Evolutionary conservation across 805 yeast species (phyloP), one percentile per base, ranked within the genome.

Genomic region (Yarrowia keelungensis): DNA sequence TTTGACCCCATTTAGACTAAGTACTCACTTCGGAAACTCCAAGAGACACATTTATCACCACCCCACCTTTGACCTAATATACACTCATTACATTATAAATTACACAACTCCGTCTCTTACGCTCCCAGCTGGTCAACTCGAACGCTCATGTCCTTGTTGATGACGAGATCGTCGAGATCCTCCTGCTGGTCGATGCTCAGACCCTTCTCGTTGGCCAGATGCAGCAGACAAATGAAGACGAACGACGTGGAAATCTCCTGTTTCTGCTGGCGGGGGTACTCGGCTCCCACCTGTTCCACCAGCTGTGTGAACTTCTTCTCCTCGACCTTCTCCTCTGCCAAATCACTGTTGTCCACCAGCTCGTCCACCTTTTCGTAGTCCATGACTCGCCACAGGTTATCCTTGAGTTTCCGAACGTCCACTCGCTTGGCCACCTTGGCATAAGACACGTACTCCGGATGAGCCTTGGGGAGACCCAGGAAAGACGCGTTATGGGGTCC

Each of bases 141-240:
- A 5, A 68, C 72, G 8, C 56, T 47, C 53, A 73, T 70, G 45
- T 74, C 75, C 70, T 74, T 73, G 45, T 59, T 59, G 43, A 74
- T 74, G 15, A 67, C 69, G 39, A 76, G 69, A 56, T 81, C 82
- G 39, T 70, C 72, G 43, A 75, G 79, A 26, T 77, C 75, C 8
- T 80, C 84, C 10, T 80, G 84, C 70, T 85, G 84, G 16, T 81
- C 79, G 8, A 92, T 83, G 8, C 80, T 75, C 39, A 92, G 80
- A 0, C 93, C 94, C 74, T 90, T 88, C 76, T 92, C 97, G 75
- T 92, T 92, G 14, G 97, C 97, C 72, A 92, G 80, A 78, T 92
- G 97, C 43, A 92, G 79, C 74, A 91, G 78, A 73, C 97, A 90
- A 69, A 92, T 90, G 73, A 92, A 92, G 74, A 91, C 90, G 76